Conservation (phyloP, 768 basidiomycete species). For the Tylopilus felleus region DNA sequence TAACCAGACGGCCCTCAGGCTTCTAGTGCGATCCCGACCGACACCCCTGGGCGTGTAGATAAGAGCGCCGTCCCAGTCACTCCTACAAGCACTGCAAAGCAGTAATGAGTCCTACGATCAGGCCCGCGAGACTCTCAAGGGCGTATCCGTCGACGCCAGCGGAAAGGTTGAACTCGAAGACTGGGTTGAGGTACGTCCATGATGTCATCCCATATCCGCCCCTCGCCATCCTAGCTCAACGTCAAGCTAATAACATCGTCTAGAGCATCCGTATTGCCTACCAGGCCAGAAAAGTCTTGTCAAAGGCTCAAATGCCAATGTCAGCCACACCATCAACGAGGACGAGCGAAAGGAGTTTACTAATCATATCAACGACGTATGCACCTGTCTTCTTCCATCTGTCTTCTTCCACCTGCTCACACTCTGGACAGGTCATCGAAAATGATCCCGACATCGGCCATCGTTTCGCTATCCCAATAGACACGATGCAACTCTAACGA, state of each 20-base stretch:
- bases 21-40: no score
- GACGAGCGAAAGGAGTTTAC: no score
- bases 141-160: conserved; percentile 85
- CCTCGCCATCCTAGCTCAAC: conserved; percentile 54
- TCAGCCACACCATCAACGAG: no score
- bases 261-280: conserved; percentile 46
- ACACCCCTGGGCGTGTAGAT: no score
- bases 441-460: conserved; percentile 82
- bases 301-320: conserved; percentile 38
- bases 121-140: conserved; percentile 79
- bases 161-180: conserved; percentile 97
- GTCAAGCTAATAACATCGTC: conserved; percentile 67
- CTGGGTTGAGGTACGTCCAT: conserved; percentile 82
- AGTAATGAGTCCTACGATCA: conserved; percentile 88
- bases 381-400: no score
- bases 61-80: conserved; percentile 79
- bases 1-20: no score
- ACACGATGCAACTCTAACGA: conserved; percentile 98
- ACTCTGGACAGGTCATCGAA: conserved; percentile 73
- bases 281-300: no score
- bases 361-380: no score
- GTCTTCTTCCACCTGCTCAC: no score
- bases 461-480: conserved; percentile 88
- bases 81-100: conserved; percentile 77
- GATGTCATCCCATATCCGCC: conserved; percentile 16